phyloP scores from a whole-genome alignment of 345 rosid genomes.

The Citrus medica region DNA sequence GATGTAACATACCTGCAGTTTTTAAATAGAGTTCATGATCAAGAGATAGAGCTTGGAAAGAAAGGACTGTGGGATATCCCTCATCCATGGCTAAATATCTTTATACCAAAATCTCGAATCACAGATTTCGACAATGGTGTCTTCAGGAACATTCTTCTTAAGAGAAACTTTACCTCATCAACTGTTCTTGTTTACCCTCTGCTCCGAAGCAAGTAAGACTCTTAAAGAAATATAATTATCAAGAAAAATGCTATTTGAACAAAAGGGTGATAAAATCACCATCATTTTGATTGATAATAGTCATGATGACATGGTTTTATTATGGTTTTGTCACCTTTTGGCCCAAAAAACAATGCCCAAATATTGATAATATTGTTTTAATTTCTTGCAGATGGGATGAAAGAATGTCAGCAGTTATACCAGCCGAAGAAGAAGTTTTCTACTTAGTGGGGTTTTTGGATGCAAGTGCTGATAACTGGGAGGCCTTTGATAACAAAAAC shows the following conservation, averaged over 20 bases:
- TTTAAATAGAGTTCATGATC: conserved; percentile 30
- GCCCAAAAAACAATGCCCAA: too few species aligned
- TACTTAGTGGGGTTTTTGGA: conserved; percentile 36
- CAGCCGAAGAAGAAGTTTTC: conserved; percentile 38
- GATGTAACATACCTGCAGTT: conserved; percentile 32
- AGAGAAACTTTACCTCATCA: conserved; percentile 33
- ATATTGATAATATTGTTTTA: too few species aligned
- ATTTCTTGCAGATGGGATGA: conserved; percentile 33
- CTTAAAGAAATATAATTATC: not conserved
- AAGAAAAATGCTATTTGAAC: too few species aligned
- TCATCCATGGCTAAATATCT: conserved; percentile 51
- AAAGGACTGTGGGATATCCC: conserved; percentile 39
- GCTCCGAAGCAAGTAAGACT: conserved; percentile 32
- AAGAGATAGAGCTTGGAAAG: conserved; percentile 27
- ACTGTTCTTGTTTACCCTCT: conserved; percentile 35
- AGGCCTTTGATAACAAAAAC: conserved; percentile 27
- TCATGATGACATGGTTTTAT: too few species aligned
- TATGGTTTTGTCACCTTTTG: too few species aligned
- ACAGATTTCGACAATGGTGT: conserved; percentile 31
- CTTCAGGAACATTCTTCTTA: conserved; percentile 35
- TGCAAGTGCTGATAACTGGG: conserved; percentile 32
- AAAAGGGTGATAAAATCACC: too few species aligned
- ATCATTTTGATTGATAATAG: too few species aligned
- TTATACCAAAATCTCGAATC: conserved; percentile 39
- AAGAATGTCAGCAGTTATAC: conserved; percentile 38